These are phyloP conservation scores for Gossypium arboreum DNA, from an alignment of 345 rosid genomes.

Conservation along the genomic window DNA sequence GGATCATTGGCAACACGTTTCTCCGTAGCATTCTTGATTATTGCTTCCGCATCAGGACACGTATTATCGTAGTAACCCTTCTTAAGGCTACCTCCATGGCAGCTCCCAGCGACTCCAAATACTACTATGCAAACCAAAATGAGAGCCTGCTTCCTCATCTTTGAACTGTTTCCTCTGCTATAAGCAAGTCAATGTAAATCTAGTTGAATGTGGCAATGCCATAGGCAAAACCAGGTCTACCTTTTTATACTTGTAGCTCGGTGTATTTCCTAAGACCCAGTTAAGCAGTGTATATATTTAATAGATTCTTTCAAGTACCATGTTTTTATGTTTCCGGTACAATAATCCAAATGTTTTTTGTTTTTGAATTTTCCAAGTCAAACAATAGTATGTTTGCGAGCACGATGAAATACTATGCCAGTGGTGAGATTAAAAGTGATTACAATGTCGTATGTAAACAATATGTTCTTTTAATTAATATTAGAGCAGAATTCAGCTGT, in stretches of 20 bases:
- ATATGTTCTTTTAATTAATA: too few species aligned
- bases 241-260: constrained; percentile 21
- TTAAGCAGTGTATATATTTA: neutral
- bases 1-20: constrained; percentile 28
- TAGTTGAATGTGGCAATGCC: constrained; percentile 5
- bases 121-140: constrained; percentile 16
- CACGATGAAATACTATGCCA: too few species aligned
- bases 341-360: too few species aligned
- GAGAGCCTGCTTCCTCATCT: constrained; percentile 19
- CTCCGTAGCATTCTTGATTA: constrained; percentile 33
- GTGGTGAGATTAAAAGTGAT: too few species aligned
- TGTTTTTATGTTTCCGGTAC: too few species aligned
- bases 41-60: constrained; percentile 38
- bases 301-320: too few species aligned
- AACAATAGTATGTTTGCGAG: too few species aligned
- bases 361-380: too few species aligned
- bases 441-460: too few species aligned
- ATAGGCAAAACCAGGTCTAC: neutral
- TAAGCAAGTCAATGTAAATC: too few species aligned
- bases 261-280: neutral
- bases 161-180: neutral
- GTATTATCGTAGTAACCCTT: constrained; percentile 32
- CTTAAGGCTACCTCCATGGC: constrained; percentile 27
- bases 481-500: too few species aligned
- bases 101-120: constrained; percentile 18